Evolutionary conservation across 352 stramenopile species (phyloP).

Genomic region (Thraustotheca clavata): DNA sequence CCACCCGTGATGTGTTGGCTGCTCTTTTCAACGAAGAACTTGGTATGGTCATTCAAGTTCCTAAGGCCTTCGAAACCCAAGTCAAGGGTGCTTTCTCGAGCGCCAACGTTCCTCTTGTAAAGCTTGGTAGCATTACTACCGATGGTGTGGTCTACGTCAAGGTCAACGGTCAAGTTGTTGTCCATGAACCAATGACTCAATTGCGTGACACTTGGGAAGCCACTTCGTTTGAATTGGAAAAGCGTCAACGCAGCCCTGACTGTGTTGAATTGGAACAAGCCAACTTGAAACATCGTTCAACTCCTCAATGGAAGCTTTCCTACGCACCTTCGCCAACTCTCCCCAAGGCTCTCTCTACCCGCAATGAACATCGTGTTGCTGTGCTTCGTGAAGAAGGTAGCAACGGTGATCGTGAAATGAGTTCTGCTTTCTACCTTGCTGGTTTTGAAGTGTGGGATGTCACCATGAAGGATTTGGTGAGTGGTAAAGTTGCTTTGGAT

Average conservation of each 20-base stretch:
- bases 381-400: slow-evolving; percentile 97
- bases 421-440: slow-evolving; percentile 93
- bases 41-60: slow-evolving; percentile 95
- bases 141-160: slow-evolving; percentile 85
- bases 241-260: slow-evolving; percentile 93
- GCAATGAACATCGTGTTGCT: slow-evolving; percentile 89
- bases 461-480: slow-evolving; percentile 95
- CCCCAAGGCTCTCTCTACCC: slow-evolving; percentile 67
- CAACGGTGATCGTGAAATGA: slow-evolving; percentile 99
- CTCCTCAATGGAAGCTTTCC: slow-evolving; percentile 87
- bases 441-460: slow-evolving; percentile 98
- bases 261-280: slow-evolving; percentile 94
- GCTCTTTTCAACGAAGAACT: slow-evolving; percentile 96
- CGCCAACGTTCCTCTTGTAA: slow-evolving; percentile 69
- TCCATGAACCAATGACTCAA: slow-evolving; percentile 60
- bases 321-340: slow-evolving; percentile 81
- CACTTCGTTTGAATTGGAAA: slow-evolving; percentile 98
- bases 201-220: slow-evolving; percentile 97
- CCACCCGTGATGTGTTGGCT: slow-evolving; percentile 52
- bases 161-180: slow-evolving; percentile 76
- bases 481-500: slow-evolving; percentile 86
- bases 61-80: slow-evolving; percentile 37
- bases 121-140: slow-evolving; percentile 85
- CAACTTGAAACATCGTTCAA: slow-evolving; percentile 75
- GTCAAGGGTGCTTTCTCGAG: slow-evolving; percentile 85